Base-by-base conservation (phyloP, 306 rosid species). In the Acacia crassicarpa region DNA sequence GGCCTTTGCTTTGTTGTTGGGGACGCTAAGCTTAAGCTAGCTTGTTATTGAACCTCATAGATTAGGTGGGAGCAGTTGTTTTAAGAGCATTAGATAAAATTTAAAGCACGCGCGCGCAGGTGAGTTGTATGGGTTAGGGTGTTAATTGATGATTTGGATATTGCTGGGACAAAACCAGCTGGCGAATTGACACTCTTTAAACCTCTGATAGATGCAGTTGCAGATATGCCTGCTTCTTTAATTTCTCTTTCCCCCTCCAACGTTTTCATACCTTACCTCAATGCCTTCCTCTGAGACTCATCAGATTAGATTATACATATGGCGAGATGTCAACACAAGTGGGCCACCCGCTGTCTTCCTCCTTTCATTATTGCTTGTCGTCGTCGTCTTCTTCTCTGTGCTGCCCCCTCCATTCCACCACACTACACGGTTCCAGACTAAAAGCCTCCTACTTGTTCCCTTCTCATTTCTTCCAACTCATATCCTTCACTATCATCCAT, bases 91-190 rank as follows among this genome's bases (percentile, higher is more conserved):
- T 5, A 16, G 20, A 51, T 51, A 51, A 49, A 13, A 16, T 14
- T 13, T 2, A 11, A 46, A 12, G 53, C 4, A 46, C 27, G 27
- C 27, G 27, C 27, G 27, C 1, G 27, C 14, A 4, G n/a, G 20
- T 49, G 8, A 4, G 8, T 8, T 49, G 56, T 1, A 49, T 14
- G 56, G 3, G 6, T 49, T 15, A 49, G 56, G 56, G 16, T 49
- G 17, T 49, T 35, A 35, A 16, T 14, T 48, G 16, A 48, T 51
- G n/a, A 51, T 51, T 51, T 16, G 56, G 56, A 51, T 51, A 2
- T 17, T 16, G 19, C 2, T 51, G n/a, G 8, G n/a, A 14, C 56
- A 46, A n/a, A 67, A 76, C 66, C 81, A 82, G 81, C 81, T 76
- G 77, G 84, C 77, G 75, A 77, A 54, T 19, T 25, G 46, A 49